phyloP scores from a whole-genome alignment of 176 grass and related monocot genomes.

The Alloteropsis semialata region DNA sequence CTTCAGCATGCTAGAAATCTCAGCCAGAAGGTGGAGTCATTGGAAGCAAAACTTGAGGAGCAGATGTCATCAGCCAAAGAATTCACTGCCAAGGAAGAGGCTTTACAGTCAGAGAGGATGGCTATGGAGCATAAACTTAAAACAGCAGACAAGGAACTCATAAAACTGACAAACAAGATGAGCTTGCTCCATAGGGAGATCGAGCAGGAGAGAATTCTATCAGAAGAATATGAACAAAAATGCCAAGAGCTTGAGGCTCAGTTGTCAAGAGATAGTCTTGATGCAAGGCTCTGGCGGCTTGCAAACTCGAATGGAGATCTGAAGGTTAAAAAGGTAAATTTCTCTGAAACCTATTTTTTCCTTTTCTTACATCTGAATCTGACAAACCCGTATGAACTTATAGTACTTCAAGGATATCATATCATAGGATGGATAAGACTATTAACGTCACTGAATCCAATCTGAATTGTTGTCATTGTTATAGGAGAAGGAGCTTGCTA shows the following conservation, averaged over 20 bases:
- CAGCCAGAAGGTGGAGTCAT: constrained; percentile 44
- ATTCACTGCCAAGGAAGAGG: constrained; percentile 51
- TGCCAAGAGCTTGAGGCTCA: constrained; percentile 64
- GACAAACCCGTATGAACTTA: background rate
- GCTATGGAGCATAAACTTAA: constrained; percentile 55
- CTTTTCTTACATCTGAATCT: background rate
- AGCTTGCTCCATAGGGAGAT: constrained; percentile 61
- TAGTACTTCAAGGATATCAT: background rate
- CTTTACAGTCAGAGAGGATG: constrained; percentile 48
- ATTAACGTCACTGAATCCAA: background rate
- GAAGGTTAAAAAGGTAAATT: constrained; percentile 80
- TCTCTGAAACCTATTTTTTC: background rate
- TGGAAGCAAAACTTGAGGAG: constrained; percentile 57
- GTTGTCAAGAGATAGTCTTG: constrained; percentile 48
- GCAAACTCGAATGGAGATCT: constrained; percentile 58
- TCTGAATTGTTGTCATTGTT: constrained; percentile 26
- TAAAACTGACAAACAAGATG: constrained; percentile 55
- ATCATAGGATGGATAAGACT: background rate
- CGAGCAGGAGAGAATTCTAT: constrained; percentile 57
- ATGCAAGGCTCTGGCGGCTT: constrained; percentile 48
- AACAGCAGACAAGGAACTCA: constrained; percentile 45
- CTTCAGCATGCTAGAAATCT: constrained; percentile 38
- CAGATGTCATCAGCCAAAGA: constrained; percentile 39
- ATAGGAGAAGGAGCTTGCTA: constrained; percentile 87
- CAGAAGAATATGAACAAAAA: constrained; percentile 55